A percentile compares a stretch with the other conserved stretches of the same genome.
Evolutionary conservation across 768 basidiomycete genomes (phyloP).

Genomic region (Kwoniella sp.): DNA sequence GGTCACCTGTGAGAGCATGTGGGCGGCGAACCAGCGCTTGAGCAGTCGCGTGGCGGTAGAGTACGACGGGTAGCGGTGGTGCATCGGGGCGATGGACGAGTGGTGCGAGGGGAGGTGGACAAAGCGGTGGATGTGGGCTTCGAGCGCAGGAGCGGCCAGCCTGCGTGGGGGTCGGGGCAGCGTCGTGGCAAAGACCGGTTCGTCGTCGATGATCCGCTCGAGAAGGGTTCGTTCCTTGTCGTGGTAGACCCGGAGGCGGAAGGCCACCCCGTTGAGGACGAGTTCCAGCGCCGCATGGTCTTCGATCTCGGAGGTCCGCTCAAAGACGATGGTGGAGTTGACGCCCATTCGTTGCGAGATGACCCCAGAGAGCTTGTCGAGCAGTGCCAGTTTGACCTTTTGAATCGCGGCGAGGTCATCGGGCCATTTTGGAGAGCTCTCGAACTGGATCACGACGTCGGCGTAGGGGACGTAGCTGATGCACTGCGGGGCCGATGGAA

Average conservation of each 20-base stretch:
- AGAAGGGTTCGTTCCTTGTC: constrained; percentile 77
- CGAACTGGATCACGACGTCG: constrained; percentile 78
- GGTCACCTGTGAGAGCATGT: constrained; percentile 72
- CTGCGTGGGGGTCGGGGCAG: constrained; percentile 34
- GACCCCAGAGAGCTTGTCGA: constrained; percentile 69
- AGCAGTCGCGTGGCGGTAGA: constrained; percentile 78
- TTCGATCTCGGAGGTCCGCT: constrained; percentile 59
- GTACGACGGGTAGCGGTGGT: constrained; percentile 73
- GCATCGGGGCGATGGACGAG: constrained; percentile 69
- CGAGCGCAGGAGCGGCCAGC: constrained; percentile 31
- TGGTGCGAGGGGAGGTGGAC: constrained; percentile 80
- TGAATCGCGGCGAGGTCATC: constrained; percentile 89
- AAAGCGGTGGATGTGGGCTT: constrained; percentile 65
- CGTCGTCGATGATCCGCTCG: constrained; percentile 59
- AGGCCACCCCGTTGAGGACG: constrained; percentile 80
- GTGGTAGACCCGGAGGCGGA: constrained; percentile 76
- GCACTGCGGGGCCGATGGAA: constrained; percentile 51
- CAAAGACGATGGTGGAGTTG: constrained; percentile 58
- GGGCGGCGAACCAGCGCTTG: constrained; percentile 87
- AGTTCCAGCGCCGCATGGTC: constrained; percentile 74
- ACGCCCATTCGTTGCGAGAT: constrained; percentile 61
- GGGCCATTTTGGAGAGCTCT: constrained; percentile 88
- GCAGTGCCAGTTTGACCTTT: constrained; percentile 87
- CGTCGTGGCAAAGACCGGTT: constrained; percentile 27
- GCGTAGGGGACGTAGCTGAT: constrained; percentile 67